Conservation (phyloP, 2,329 filamentous ascomycete species). For the Coniochaeta sp. region DNA sequence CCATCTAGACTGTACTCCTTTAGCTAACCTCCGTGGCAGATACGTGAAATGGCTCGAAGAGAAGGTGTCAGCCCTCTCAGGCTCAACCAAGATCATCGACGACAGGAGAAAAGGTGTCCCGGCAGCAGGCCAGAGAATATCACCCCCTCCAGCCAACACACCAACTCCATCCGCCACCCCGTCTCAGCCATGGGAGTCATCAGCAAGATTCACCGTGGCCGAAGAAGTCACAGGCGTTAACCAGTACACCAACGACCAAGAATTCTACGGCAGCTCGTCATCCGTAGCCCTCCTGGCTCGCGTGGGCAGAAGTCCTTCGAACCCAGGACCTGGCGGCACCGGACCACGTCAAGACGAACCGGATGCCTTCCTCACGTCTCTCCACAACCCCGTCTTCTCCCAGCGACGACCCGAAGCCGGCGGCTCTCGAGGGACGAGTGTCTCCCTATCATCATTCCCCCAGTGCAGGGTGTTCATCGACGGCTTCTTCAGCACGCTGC, state of each 20-base stretch:
- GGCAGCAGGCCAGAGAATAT: background rate
- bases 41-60: conserved; percentile 3
- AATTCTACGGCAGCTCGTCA: conserved; percentile 4
- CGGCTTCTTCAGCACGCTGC: conserved; percentile 38
- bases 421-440: conserved; percentile 13
- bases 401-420: conserved; percentile 10
- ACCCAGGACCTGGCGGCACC: background rate
- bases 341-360: background rate
- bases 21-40: background rate
- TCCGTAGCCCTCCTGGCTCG: conserved; percentile 1
- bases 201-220: background rate
- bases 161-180: background rate
- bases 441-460: background rate
- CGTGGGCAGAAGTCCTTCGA: background rate
- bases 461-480: conserved; percentile 36
- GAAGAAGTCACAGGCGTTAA: conserved; percentile 2
- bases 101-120: background rate
- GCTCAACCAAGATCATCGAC: background rate
- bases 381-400: conserved; percentile 37
- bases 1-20: background rate
- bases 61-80: background rate
- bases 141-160: too few relatives aligned
- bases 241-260: background rate
- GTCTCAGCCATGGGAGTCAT: background rate
- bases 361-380: conserved; percentile 30